Percentiles rank a stretch among this genome's conserved stretches.
These are phyloP conservation scores for Lachancea sp. DNA, from an alignment of 805 yeast genomes.

Conservation along the genomic window DNA sequence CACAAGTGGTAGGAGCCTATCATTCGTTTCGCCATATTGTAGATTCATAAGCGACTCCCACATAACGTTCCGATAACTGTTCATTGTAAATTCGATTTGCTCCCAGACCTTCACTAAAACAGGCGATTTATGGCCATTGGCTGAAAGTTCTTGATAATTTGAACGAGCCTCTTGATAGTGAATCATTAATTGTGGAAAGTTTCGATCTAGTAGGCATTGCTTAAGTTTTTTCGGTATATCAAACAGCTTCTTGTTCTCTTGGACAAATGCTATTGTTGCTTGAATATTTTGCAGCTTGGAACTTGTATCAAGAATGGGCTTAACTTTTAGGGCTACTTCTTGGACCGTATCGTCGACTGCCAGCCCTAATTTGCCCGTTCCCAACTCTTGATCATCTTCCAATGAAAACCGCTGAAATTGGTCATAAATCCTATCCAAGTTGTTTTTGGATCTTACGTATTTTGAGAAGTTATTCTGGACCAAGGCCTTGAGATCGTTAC, in stretches of 20 bases:
- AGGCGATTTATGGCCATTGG: constrained; percentile 14
- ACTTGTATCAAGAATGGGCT: constrained; percentile 52
- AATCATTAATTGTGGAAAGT: constrained; percentile 50
- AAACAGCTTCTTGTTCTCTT: constrained; percentile 46
- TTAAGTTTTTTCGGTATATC: constrained; percentile 49
- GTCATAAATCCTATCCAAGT: constrained; percentile 52
- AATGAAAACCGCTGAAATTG: constrained; percentile 37
- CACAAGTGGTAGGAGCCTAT: constrained; percentile 38
- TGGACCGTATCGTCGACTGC: constrained; percentile 45
- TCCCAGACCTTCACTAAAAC: constrained; percentile 50
- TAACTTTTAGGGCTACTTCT: constrained; percentile 45
- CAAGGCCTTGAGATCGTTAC: constrained; percentile 42
- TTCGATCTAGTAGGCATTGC: constrained; percentile 39
- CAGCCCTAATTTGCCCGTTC: constrained; percentile 34
- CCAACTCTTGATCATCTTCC: constrained; percentile 30
- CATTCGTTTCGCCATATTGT: constrained; percentile 17
- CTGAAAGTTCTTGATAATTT: constrained; percentile 14
- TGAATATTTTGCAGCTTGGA: constrained; percentile 44
- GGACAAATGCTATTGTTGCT: constrained; percentile 45
- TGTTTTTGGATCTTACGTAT: constrained; percentile 59
- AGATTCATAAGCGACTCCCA: constrained; percentile 41
- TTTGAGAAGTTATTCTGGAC: constrained; percentile 56
- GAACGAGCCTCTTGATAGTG: constrained; percentile 50
- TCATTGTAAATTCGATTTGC: constrained; percentile 48
- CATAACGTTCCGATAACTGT: constrained; percentile 45